Evolutionary conservation across 2,329 filamentous ascomycete species (phyloP).

Genomic region (Xylariaceae sp.): DNA sequence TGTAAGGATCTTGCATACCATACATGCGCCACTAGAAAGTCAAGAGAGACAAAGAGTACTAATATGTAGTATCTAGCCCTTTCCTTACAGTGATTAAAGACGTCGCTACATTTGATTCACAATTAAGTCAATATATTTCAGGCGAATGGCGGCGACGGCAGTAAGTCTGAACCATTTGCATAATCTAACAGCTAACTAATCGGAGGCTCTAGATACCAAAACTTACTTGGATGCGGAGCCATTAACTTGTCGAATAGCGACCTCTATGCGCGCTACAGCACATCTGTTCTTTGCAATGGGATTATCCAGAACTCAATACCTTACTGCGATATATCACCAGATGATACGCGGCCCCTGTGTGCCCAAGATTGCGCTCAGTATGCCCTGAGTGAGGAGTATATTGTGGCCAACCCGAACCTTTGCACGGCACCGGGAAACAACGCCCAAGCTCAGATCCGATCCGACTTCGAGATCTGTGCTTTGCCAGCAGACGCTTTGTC

Average conservation of each 20-base stretch:
- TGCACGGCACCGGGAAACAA: slow-evolving; percentile 72
- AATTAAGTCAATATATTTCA: slow-evolving; percentile 75
- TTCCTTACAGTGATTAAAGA: slow-evolving; percentile 86
- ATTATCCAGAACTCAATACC: slow-evolving; percentile 87
- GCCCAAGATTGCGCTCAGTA: slow-evolving; percentile 88
- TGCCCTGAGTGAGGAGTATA: slow-evolving; percentile 86
- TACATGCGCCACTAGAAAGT: slow-evolving; percentile 15
- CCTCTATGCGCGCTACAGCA: slow-evolving; percentile 93
- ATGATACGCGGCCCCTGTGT: slow-evolving; percentile 77
- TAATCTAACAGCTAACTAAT: background rate
- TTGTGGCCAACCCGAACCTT: slow-evolving; percentile 75
- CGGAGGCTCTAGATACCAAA: slow-evolving; percentile 70
- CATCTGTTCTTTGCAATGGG: slow-evolving; percentile 88
- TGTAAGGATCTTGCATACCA: slow-evolving; percentile 31
- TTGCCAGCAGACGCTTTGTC: slow-evolving; percentile 81
- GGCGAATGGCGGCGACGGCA: slow-evolving; percentile 78
- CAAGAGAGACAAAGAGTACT: slow-evolving; percentile 12
- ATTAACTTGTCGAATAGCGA: slow-evolving; percentile 79
- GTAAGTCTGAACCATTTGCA: slow-evolving; percentile 57
- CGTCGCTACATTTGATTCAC: slow-evolving; percentile 76
- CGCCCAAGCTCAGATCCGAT: slow-evolving; percentile 79
- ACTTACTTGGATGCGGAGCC: slow-evolving; percentile 78
- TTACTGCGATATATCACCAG: slow-evolving; percentile 69
- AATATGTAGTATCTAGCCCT: slow-evolving; percentile 60
- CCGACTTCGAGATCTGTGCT: slow-evolving; percentile 91